A percentile compares a stretch with the other conserved stretches of the same genome.
Conservation (phyloP, 192 early-diverging fungal species). For the Gryganskiella cystojenkinii region DNA sequence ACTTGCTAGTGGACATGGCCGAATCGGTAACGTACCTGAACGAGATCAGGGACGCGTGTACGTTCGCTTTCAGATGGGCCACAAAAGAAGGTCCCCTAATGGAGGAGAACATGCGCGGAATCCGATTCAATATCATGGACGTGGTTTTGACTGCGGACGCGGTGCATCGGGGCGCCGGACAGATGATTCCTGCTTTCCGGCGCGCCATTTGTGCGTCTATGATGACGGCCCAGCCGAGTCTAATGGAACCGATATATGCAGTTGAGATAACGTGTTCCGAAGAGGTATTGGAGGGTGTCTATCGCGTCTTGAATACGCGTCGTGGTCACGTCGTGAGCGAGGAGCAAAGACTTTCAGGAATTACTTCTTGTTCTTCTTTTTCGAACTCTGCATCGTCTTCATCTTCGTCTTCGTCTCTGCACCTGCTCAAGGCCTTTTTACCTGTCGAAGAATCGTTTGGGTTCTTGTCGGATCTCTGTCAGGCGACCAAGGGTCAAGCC, state of each 20-base stretch:
- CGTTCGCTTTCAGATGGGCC: constrained; percentile 95
- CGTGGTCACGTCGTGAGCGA: constrained; percentile 95
- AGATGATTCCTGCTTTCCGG: constrained; percentile 95
- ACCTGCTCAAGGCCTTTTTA: constrained; percentile 96
- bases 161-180: constrained; percentile 98
- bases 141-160: constrained; percentile 96
- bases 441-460: constrained; percentile 98
- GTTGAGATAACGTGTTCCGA: constrained; percentile 97
- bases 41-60: constrained; percentile 98
- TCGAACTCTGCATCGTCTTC: too few relatives aligned
- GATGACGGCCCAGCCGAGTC: constrained; percentile 83
- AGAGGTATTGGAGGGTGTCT: constrained; percentile 93
- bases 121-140: constrained; percentile 98
- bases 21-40: constrained; percentile 97
- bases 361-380: too few relatives aligned
- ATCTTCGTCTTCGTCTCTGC: too few relatives aligned
- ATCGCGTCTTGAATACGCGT: constrained; percentile 93
- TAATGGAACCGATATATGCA: constrained; percentile 97
- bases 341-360: constrained; percentile 86
- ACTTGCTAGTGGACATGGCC: constrained; percentile 92
- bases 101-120: constrained; percentile 95
- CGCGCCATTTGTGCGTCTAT: constrained; percentile 90
- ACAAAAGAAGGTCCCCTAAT: constrained; percentile 90
- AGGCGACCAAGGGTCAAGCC: constrained; percentile 96
- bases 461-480: constrained; percentile 94